Evolutionary conservation across 257 asterid genomes (phyloP), one percentile per base, ranked within the genome.

Genomic region (Jasminum sambac): DNA sequence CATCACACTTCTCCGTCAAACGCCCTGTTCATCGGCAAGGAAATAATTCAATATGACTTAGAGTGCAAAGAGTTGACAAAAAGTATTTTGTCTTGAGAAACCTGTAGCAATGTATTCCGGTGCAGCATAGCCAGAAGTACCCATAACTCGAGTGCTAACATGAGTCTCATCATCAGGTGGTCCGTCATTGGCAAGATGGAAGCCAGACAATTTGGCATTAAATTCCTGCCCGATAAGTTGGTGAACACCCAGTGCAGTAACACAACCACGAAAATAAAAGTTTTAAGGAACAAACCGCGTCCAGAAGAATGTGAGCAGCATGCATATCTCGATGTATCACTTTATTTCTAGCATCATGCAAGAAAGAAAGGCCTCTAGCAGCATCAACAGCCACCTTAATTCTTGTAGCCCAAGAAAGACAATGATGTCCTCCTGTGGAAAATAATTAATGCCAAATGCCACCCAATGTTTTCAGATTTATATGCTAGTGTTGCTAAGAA

Each of bases 301-400:
- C 88, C 66, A 83, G 67, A 50, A 83, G 82, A 65, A 80, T 83
- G 55, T 83, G 80, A 12, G 85, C 73, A 64, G 88, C 81, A 73
- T 78, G 80, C 43, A 83, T 80, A 52, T 83, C 83, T 24, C 85
- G 67, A 70, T 78, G 78, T 64, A 78, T 83, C 30, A 80, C 85
- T 68, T 75, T 78, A 41, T 81, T 74, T 70, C 76, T 76, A 70
- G 84, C 82, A 63, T 80, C 78, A 24, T 83, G 88, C 19, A 83
- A 78, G 83, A 78, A 80, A 59, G 79, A 64, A 63, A 83, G 85
- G 60, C 88, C 82, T 64, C 79, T 80, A 10, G 88, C 88, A 72
- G 85, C 88, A 70, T 82, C 84, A 13, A 83, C 73, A 37, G 88
- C 84, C 46, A 83, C 88, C 70, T 76, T 83, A 48, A 83, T 83